Evolutionary conservation across 2,329 filamentous ascomycete species (phyloP), one percentile per base, ranked within the genome.

Genomic region (Thielaviopsis cerberus): DNA sequence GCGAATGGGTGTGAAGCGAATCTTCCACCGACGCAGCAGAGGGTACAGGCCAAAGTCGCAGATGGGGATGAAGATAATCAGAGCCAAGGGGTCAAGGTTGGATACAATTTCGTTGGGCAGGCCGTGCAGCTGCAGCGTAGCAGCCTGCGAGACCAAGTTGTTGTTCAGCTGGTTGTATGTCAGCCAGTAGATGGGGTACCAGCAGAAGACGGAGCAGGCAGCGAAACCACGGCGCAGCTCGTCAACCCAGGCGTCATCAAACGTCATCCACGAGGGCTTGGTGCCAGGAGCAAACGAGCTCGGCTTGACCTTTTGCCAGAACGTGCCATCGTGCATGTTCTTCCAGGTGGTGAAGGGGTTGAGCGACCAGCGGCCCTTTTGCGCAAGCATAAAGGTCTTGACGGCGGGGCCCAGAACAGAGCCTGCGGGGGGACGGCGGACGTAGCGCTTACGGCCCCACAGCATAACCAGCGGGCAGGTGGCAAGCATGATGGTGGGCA

Each of bases 241-340:
- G 65, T 87, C 85, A 41, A 90, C 85, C 84, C 84, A 90, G 22
- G 78, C 78, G 63, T 90, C 86, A 62, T 89, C 84, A 64, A 88
- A 88, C 1, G 78, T 84, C 82, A 89, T 89, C 83, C 83, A 88
- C 0, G 64, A 63, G 0, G 81, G 85, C 41, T 78, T 79, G 54
- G 70, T 69, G 22, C 70, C 70, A 50, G 75, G 71, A 23, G 73
- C 72, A 45, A 85, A 76, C n/a, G 71, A 70, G 63, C 79, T 84
- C 0, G 85, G 85, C 73, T 86, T 87, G 60, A 83, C 80, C 8
- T 71, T 71, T 41, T 86, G 78, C 81, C 85, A 89, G 69, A 87
- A 73, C 24, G 73, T 72, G 6, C 73, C 72, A 56, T 74, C 71
- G 61, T 79, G 74, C 64, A 83, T 73, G 64, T 81, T 78, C 64